Evolutionary conservation across 2,329 filamentous ascomycete species (phyloP), one percentile per base, ranked within the genome.

Genomic region (Xylaria sp.): DNA sequence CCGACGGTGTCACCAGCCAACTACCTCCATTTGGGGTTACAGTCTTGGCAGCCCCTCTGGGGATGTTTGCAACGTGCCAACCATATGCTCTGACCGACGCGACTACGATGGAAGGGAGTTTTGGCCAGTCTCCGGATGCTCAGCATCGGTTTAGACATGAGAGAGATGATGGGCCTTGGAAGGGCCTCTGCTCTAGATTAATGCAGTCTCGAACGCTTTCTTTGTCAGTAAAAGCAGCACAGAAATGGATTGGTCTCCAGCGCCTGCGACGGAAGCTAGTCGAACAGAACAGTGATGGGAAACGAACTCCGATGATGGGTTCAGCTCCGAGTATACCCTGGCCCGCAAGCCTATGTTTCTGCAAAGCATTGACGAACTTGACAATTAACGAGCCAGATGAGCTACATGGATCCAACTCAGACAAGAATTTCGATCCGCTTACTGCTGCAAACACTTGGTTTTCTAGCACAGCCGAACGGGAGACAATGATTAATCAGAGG

Each of bases 1-100:
- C 81, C 15, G 80, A 85, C 62, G 72, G 73, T 6, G 63, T 79
- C 31, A 74, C 75, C 13, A 71, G 77, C 13, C 78, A 76, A 40
- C 66, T 79, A 4, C 75, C 78, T 4, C 74, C 77, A 7, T 69
- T 79, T 0, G 79, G 80, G 17, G 74, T 79, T 15, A 77, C 79
- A 2, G 78, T 87, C 19, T 72, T 87, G 19, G 80, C 83, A 6
- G 85, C 85, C 1, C 85, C 85, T 0, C 79, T 86, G 52, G 85
- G 85, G 13, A 72, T 79, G 21, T 79, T 82, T 64, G 80, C 78
- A 9, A 77, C 76, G 6, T 76, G 79, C 23, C 77, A 78, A 41
- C 74, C 75, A 7, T 67, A 76, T 35, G 63, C 76, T 70, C 76
- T 58, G 66, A 70, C 53, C 15, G 77, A 76, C n/a, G 67, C 71